A percentile compares a stretch with the other conserved stretches of the same genome.
Conservation (phyloP, 2,329 filamentous ascomycete genomes). For the Emericellopsis cladophorae region DNA sequence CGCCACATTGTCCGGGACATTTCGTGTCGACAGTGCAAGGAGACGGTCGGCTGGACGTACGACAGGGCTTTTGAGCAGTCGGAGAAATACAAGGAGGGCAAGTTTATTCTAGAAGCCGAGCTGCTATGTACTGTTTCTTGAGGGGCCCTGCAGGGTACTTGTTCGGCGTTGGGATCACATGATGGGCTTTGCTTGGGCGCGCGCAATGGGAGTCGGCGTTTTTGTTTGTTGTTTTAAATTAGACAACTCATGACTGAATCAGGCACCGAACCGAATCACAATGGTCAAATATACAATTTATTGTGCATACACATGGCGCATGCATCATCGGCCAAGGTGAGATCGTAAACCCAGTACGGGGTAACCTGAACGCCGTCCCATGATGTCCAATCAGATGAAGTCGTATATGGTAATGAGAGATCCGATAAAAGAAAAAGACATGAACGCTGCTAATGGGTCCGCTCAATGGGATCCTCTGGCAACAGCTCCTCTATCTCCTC, state of each 20-base stretch:
- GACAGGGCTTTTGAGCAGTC: constrained; percentile 86
- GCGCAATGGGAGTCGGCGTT: too few species aligned
- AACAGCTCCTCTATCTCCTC: constrained; percentile 51
- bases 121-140: constrained; percentile 67
- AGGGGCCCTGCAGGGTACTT: constrained; percentile 2
- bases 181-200: too few species aligned
- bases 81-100: constrained; percentile 98
- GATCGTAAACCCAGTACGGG: too few species aligned
- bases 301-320: too few species aligned
- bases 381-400: too few species aligned
- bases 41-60: constrained; percentile 96
- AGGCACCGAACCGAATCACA: too few species aligned
- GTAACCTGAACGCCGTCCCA: too few species aligned
- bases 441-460: neutral
- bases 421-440: neutral
- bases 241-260: too few species aligned
- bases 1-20: constrained; percentile 92
- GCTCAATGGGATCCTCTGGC: constrained; percentile 76
- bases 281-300: too few species aligned
- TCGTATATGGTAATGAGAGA: too few species aligned
- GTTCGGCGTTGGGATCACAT: constrained; percentile 1
- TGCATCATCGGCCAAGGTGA: too few species aligned
- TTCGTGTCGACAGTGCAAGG: constrained; percentile 77
- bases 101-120: constrained; percentile 92
- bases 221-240: too few species aligned